phyloP scores from a whole-genome alignment of 2,329 filamentous ascomycete species.

The Rhexocercosporidium sp. region DNA sequence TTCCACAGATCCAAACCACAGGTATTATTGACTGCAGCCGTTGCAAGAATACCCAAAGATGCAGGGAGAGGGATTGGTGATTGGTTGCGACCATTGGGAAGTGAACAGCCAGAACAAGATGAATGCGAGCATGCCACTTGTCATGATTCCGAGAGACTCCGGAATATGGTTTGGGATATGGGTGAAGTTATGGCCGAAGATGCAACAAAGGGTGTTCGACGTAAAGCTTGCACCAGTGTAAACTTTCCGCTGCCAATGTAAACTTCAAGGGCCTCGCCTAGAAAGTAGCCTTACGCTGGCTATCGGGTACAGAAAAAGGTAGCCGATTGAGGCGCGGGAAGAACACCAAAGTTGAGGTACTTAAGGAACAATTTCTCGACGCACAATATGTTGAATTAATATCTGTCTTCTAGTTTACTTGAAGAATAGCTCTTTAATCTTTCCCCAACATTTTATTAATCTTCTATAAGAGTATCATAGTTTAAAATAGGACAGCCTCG shows the following conservation, averaged over 20 bases:
- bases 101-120: slow-evolving; percentile 58
- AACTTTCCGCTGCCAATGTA: slow-evolving; percentile 34
- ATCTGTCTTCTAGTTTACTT: too few species aligned
- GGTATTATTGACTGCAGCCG: slow-evolving; percentile 49
- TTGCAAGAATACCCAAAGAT: slow-evolving; percentile 50
- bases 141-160: slow-evolving; percentile 46
- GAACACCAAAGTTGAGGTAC: too few species aligned
- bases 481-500: too few species aligned
- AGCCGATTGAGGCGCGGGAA: too few species aligned
- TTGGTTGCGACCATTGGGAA: slow-evolving; percentile 49
- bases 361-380: too few species aligned
- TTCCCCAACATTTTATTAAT: too few species aligned
- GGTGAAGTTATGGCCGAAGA: slow-evolving; percentile 48
- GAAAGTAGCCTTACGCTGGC: slow-evolving; percentile 58
- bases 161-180: slow-evolving; percentile 48
- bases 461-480: too few species aligned
- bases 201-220: slow-evolving; percentile 50
- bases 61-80: slow-evolving; percentile 50
- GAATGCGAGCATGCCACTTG: slow-evolving; percentile 51
- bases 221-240: slow-evolving; percentile 56
- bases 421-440: too few species aligned
- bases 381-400: too few species aligned
- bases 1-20: slow-evolving; percentile 48
- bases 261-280: background rate
- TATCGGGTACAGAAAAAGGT: too few species aligned